Conservation (phyloP, 1,139 yeast genomes). For the Lodderomyces metapsilosis region DNA sequence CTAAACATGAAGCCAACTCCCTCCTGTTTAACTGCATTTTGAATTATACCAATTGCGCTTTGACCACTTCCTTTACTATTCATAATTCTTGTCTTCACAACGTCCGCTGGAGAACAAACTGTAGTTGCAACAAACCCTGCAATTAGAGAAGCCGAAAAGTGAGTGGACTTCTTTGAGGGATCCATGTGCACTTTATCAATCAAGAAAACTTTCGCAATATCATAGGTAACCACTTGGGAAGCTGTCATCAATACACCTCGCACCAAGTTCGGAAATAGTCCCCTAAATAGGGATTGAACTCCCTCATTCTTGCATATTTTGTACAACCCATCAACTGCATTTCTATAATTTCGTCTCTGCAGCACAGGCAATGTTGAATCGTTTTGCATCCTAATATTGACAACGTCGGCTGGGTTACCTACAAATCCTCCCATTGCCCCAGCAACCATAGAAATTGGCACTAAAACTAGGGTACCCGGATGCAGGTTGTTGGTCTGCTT, state of each 20-base stretch:
- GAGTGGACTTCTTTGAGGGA: slow-evolving; percentile 65
- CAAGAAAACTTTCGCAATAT: slow-evolving; percentile 63
- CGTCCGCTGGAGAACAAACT: slow-evolving; percentile 90
- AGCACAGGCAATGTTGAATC: slow-evolving; percentile 68
- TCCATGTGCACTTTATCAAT: slow-evolving; percentile 53
- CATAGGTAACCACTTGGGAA: slow-evolving; percentile 87
- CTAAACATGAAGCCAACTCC: slow-evolving; percentile 80
- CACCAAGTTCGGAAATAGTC: slow-evolving; percentile 72
- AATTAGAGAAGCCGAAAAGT: slow-evolving; percentile 70
- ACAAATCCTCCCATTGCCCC: slow-evolving; percentile 83
- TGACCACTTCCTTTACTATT: slow-evolving; percentile 54
- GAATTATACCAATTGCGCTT: slow-evolving; percentile 52
- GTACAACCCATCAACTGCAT: slow-evolving; percentile 74
- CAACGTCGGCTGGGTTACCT: slow-evolving; percentile 88
- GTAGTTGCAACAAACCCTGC: slow-evolving; percentile 91
- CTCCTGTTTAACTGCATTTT: slow-evolving; percentile 59
- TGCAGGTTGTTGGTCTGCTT: slow-evolving; percentile 31
- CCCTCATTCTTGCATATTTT: slow-evolving; percentile 66
- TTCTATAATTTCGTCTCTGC: slow-evolving; percentile 69
- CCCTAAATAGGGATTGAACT: slow-evolving; percentile 60
- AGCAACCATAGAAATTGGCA: slow-evolving; percentile 79
- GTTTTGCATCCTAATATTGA: slow-evolving; percentile 89
- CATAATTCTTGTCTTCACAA: slow-evolving; percentile 86
- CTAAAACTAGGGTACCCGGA: slow-evolving; percentile 44
- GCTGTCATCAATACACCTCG: slow-evolving; percentile 90